These are phyloP conservation scores for Chrysoporthe puriensis DNA, from an alignment of 2,329 filamentous ascomycete genomes.

Conservation along the genomic window DNA sequence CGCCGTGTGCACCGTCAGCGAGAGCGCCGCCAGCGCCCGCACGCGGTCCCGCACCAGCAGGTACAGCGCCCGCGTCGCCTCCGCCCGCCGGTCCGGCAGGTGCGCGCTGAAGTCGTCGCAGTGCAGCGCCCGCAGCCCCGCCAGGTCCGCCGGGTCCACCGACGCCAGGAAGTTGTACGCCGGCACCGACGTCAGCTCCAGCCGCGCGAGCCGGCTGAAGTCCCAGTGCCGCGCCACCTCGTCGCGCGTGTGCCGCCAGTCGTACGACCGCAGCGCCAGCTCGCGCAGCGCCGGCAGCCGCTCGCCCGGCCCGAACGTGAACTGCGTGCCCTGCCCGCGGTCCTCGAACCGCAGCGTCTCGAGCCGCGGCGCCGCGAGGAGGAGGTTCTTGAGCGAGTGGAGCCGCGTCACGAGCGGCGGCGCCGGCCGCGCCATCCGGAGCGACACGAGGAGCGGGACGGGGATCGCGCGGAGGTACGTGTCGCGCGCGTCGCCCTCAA, in stretches of 20 bases:
- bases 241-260: conserved; percentile 49
- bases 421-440: conserved; percentile 45
- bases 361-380: conserved; percentile 42
- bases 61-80: conserved; percentile 46
- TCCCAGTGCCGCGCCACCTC: conserved; percentile 50
- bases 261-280: conserved; percentile 50
- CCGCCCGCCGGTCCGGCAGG: conserved; percentile 39
- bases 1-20: conserved; percentile 46
- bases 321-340: conserved; percentile 49
- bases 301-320: conserved; percentile 45
- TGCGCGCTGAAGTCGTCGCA: conserved; percentile 52
- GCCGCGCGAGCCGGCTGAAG: conserved; percentile 46
- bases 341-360: conserved; percentile 49
- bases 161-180: conserved; percentile 49
- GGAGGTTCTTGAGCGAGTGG: conserved; percentile 47
- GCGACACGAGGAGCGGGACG: conserved; percentile 42
- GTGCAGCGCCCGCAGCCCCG: conserved; percentile 42
- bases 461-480: conserved; percentile 46
- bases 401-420: conserved; percentile 47
- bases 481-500: conserved; percentile 40
- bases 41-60: conserved; percentile 44
- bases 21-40: conserved; percentile 41
- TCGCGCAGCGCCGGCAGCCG: conserved; percentile 48
- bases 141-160: conserved; percentile 43
- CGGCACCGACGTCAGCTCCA: conserved; percentile 49